Conservation (phyloP, 306 rosid species). For the Vicia villosa region DNA sequence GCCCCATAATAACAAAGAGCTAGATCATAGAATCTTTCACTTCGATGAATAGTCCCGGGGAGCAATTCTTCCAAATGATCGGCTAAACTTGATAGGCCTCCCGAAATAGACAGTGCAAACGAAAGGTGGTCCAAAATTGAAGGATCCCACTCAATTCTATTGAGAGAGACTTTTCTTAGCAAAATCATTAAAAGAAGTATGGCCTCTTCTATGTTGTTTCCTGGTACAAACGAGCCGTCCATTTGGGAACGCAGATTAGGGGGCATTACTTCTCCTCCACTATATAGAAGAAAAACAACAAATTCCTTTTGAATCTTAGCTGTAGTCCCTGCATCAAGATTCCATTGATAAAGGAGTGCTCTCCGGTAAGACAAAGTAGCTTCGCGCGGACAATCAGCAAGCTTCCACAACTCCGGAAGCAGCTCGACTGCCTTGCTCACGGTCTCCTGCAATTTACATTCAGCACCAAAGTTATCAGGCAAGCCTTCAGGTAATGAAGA, state of each 20-base stretch:
- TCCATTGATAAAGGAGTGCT: slow-evolving; percentile 81
- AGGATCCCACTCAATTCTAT: slow-evolving; percentile 91
- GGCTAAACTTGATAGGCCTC: slow-evolving; percentile 73
- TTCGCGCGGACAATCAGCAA: slow-evolving; percentile 72
- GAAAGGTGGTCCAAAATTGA: slow-evolving; percentile 91
- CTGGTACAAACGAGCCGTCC: slow-evolving; percentile 79
- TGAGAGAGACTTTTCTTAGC: slow-evolving; percentile 63
- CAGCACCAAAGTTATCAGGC: slow-evolving; percentile 80
- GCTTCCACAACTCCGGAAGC: slow-evolving; percentile 88
- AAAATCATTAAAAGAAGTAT: slow-evolving; percentile 86
- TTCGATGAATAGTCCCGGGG: slow-evolving; percentile 61
- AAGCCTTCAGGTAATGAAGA: slow-evolving; percentile 89
- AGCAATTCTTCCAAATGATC: slow-evolving; percentile 72
- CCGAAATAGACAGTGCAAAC: slow-evolving; percentile 83
- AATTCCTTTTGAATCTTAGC: slow-evolving; percentile 84
- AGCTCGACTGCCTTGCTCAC: slow-evolving; percentile 70
- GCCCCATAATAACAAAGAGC: slow-evolving; percentile 84
- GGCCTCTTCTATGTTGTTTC: slow-evolving; percentile 88
- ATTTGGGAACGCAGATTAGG: slow-evolving; percentile 84
- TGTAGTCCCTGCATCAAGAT: slow-evolving; percentile 58
- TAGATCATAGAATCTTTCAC: slow-evolving; percentile 56
- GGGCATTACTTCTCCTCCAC: slow-evolving; percentile 78
- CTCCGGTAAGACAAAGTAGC: slow-evolving; percentile 73
- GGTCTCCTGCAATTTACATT: slow-evolving; percentile 97
- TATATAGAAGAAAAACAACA: slow-evolving; percentile 74